Conservation (phyloP, 2,329 filamentous ascomycete species). For the Leptosphaerulina australis region DNA sequence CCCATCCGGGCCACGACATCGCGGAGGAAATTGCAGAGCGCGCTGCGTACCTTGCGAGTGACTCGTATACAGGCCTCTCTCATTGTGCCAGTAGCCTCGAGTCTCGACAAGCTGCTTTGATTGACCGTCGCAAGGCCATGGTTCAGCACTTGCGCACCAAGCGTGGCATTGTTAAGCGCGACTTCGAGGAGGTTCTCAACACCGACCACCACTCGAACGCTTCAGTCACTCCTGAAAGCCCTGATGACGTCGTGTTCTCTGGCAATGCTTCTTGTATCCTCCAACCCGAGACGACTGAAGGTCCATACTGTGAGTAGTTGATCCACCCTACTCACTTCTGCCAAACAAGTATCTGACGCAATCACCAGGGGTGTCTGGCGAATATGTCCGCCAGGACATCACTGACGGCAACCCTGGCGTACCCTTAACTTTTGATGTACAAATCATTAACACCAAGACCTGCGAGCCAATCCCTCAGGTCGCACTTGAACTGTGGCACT, state of each 20-base stretch:
- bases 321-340: conserved; percentile 41
- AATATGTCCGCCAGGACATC: conserved; percentile 56
- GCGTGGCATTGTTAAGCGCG: conserved; percentile 22
- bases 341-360: not conserved
- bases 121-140: conserved; percentile 49
- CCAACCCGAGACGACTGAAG: conserved; percentile 32
- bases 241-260: conserved; percentile 26
- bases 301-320: conserved; percentile 27
- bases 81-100: conserved; percentile 47
- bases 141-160: conserved; percentile 47
- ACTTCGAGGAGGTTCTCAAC: conserved; percentile 26
- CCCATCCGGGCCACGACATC: conserved; percentile 23
- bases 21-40: conserved; percentile 24
- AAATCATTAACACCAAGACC: conserved; percentile 58
- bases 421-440: conserved; percentile 56
- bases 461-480: conserved; percentile 56
- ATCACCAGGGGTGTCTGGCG: conserved; percentile 43
- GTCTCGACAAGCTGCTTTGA: conserved; percentile 38
- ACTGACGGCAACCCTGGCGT: conserved; percentile 55
- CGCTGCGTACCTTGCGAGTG: conserved; percentile 33
- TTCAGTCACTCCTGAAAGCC: conserved; percentile 22
- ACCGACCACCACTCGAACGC: conserved; percentile 31
- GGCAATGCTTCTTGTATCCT: conserved; percentile 34
- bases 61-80: conserved; percentile 43
- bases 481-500: conserved; percentile 58